Percentiles rank a stretch among this genome's conserved stretches.
Conservation (phyloP, 2,329 filamentous ascomycete genomes). For the Madurella mycetomatis region DNA sequence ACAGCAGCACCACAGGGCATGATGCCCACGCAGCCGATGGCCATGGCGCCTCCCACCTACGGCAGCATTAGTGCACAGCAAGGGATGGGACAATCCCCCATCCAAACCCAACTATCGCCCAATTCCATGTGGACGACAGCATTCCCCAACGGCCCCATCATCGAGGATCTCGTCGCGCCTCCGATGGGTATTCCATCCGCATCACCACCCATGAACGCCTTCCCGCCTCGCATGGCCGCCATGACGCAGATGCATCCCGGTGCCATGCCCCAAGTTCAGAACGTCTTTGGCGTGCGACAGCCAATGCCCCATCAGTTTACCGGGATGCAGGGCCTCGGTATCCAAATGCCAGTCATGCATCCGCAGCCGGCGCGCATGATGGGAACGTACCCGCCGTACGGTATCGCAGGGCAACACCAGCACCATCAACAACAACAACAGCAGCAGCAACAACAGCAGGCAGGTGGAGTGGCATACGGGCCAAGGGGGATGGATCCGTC, state of each 20-base stretch:
- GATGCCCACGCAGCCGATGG: conserved; percentile 6
- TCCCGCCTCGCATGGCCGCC: conserved; percentile 3
- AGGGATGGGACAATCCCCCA: conserved; percentile 8
- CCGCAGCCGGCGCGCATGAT: conserved; percentile 1
- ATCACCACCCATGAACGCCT: conserved; percentile 9
- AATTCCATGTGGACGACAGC: conserved; percentile 8
- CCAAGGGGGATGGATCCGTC: not conserved
- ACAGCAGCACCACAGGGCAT: conserved; percentile 6
- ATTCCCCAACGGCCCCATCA: conserved; percentile 21
- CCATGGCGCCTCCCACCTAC: conserved; percentile 4
- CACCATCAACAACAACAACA: not conserved
- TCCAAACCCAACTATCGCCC: conserved; percentile 11
- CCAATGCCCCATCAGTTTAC: conserved; percentile 1
- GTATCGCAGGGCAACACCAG: not conserved
- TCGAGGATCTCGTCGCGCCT: conserved; percentile 19
- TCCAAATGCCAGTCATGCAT: not conserved
- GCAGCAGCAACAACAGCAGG: not conserved
- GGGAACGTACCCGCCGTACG: conserved; percentile 12
- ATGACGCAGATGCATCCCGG: conserved; percentile 10
- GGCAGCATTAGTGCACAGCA: not conserved
- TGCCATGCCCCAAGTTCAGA: conserved; percentile 15
- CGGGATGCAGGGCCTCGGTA: not conserved
- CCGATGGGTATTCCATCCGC: conserved; percentile 4
- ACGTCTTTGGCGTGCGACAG: conserved; percentile 15
- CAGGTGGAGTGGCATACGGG: not conserved